phyloP scores from a whole-genome alignment of 139 green algal genomes.

The Astrephomene gubernaculifera region DNA sequence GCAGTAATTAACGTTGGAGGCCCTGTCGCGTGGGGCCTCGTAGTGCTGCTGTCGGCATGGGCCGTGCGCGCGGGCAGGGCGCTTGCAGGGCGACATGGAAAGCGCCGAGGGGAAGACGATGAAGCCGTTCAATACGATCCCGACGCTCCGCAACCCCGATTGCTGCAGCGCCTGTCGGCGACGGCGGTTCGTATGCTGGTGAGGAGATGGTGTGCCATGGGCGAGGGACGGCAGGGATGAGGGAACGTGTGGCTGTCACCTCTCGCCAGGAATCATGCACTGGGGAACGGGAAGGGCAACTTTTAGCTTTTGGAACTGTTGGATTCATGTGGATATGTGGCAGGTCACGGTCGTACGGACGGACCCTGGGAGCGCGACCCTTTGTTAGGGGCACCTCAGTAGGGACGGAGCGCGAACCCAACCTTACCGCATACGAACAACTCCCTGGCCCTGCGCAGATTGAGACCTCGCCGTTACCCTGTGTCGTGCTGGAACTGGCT shows the following conservation, averaged over 20 bases:
- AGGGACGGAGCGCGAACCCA: no score
- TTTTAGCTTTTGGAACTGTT: no score
- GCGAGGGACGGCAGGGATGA: neutral
- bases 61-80: neutral
- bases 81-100: neutral
- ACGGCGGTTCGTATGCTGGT: constrained; percentile 43
- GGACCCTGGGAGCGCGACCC: no score
- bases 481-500: constrained; percentile 17
- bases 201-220: neutral
- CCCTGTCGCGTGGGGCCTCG: constrained; percentile 18
- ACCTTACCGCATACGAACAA: no score
- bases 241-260: no score
- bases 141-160: neutral
- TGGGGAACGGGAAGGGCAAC: no score
- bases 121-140: neutral
- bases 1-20: constrained; percentile 27
- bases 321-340: no score
- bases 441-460: neutral
- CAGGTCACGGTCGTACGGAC: no score
- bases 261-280: no score
- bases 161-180: constrained; percentile 24
- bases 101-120: neutral
- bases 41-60: constrained; percentile 23
- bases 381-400: no score
- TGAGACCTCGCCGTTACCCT: constrained; percentile 18